Evolutionary conservation across 116 monocot genomes (phyloP), one percentile per base, ranked within the genome.

Genomic region (Thalassia testudinum): DNA sequence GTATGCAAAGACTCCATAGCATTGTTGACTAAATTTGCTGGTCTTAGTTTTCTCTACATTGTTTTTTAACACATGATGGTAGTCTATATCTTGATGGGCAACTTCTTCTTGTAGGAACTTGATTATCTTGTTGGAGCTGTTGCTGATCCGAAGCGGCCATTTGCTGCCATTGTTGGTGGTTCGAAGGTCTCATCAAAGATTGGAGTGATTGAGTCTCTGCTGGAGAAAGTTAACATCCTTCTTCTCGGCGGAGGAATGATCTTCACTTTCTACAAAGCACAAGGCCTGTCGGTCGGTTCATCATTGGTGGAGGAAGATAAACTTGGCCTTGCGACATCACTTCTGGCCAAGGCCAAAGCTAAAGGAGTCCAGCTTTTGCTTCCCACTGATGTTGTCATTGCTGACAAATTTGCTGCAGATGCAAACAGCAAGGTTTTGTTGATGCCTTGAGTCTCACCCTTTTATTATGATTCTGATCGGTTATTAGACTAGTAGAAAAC

Each of bases 101-200:
- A 5, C 30, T 34, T 34, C 30, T 34, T 34, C 10, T 34, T 66
- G 24, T 52, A 97, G 97, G 97, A 97, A 68, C 78, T 97, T 69
- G 89, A 97, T 55, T 97, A 85, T 68, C 84, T 97, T 60, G 97
- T 79, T 59, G 85, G 97, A 30, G 97, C 97, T 47, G 82, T 97
- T 49, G 61, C 83, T 25, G 88, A 59, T 57, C 97, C 97, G 26
- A 89, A 88, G 75, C 79, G 82, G 37, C 97, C 97, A 54, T 97
- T 97, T 71, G 97, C 97, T 53, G 97, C 97, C 58, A 97, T 97
- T 72, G 97, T 97, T 37, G 97, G 97, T 54, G 97, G 97, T 17
- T 79, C 97, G 24, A 97, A 97, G 65, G 97, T 97, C 42, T 97
- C 97, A 19, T 79, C 81, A 0, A 97, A 97, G 68, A 97, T 97